These are phyloP conservation scores for Thermoascus crustaceus DNA, from an alignment of 2,329 filamentous ascomycete genomes.

Conservation along the genomic window DNA sequence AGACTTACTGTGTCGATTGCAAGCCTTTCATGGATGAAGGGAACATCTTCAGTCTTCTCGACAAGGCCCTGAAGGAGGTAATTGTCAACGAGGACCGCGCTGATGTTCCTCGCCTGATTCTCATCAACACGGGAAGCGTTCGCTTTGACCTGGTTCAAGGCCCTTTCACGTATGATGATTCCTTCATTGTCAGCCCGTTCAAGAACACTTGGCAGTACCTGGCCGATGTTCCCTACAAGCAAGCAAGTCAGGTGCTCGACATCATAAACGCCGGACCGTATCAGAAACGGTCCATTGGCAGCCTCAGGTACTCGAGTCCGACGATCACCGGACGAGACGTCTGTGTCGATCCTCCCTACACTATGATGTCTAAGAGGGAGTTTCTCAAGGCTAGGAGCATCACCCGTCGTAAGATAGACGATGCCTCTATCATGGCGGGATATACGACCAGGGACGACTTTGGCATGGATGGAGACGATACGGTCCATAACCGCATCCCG, in stretches of 20 bases:
- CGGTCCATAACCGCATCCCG: constrained; percentile 19
- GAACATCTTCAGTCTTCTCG: constrained; percentile 49
- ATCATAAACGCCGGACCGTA: constrained; percentile 19
- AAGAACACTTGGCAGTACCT: constrained; percentile 22
- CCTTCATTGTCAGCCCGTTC: constrained; percentile 20
- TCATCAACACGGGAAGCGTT: constrained; percentile 54
- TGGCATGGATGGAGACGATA: constrained; percentile 27
- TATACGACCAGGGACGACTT: constrained; percentile 28
- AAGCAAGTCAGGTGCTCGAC: constrained; percentile 20
- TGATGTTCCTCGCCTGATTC: constrained; percentile 46
- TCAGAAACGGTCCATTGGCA: constrained; percentile 17
- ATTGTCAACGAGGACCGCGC: constrained; percentile 47
- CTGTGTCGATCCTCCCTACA: constrained; percentile 14
- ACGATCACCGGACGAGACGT: constrained; percentile 6
- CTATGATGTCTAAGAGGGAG: constrained; percentile 5
- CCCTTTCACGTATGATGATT: constrained; percentile 46
- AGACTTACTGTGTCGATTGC: constrained; percentile 52
- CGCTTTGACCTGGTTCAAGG: constrained; percentile 57
- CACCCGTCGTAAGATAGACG: constrained; percentile 12
- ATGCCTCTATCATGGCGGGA: constrained; percentile 14
- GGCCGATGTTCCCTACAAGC: constrained; percentile 21
- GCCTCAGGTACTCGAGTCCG: constrained; percentile 5
- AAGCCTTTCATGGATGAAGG: constrained; percentile 44
- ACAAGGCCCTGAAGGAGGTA: constrained; percentile 42
- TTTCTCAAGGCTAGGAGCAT: constrained; percentile 11